Conservation (phyloP, 441 rosid species). For the Biscutella laevigata region DNA sequence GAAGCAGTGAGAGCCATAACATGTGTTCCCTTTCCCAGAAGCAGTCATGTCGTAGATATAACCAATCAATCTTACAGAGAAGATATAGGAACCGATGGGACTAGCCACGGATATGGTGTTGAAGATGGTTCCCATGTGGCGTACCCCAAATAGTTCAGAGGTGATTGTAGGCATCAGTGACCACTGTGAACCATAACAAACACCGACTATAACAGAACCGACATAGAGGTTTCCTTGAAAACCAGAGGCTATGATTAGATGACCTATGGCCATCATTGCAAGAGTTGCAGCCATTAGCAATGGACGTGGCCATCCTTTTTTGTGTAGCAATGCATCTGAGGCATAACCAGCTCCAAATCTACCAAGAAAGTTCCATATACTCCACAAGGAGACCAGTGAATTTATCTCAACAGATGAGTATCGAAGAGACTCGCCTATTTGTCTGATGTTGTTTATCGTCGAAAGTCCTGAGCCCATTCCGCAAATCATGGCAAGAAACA, state of each 20-base stretch:
- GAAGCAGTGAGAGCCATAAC: conserved; percentile 61
- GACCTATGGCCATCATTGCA: conserved; percentile 41
- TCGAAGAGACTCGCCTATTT: conserved; percentile 69
- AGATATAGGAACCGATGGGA: conserved; percentile 68
- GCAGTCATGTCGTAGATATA: conserved; percentile 56
- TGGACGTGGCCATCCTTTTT: conserved; percentile 48
- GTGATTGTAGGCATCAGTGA: conserved; percentile 67
- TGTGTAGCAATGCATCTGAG: conserved; percentile 42
- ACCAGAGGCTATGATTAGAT: conserved; percentile 45
- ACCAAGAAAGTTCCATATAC: conserved; percentile 62
- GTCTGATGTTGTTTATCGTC: conserved; percentile 47
- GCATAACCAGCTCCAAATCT: conserved; percentile 59
- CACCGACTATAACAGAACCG: conserved; percentile 55
- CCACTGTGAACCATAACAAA: conserved; percentile 77
- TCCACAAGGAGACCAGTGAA: conserved; percentile 49
- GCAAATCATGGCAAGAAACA: conserved; percentile 59
- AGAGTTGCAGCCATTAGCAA: conserved; percentile 50
- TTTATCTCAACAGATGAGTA: conserved; percentile 41
- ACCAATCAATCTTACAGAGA: conserved; percentile 63
- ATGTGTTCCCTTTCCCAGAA: conserved; percentile 34
- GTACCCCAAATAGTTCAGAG: conserved; percentile 56
- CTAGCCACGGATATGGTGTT: conserved; percentile 56
- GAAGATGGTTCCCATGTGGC: conserved; percentile 69
- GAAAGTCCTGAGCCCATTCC: conserved; percentile 84
- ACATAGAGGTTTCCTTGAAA: conserved; percentile 40